Base-by-base conservation (phyloP, 495 filamentous ascomycete species). In the Mycothermus thermophilus region DNA sequence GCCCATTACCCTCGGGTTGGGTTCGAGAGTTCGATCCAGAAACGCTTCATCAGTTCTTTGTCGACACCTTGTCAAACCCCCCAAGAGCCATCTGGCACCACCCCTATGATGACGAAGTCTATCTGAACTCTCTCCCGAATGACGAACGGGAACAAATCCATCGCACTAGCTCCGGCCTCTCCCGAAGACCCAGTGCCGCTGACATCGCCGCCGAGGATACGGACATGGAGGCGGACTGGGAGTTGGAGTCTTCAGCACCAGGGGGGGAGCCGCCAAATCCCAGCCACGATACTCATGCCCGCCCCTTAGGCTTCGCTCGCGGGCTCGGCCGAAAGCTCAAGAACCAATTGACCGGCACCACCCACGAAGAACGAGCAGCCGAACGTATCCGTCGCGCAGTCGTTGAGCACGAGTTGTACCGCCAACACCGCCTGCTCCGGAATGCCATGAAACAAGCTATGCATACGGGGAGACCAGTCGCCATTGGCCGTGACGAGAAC, bases 31-130 rank as follows among this genome's bases (percentile, higher is more conserved):
- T 42, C 38, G 49, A 55, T 35, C 41, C 41, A 3, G 33, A 41
- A n/a, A 42, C 41, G 2, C 32, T 47, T 8, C 52, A 55, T 36
- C 52, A 55, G 8, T 55, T 55, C 50, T 55, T 55, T 24, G 52
- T 55, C 38, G 52, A 55, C 39, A 51, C 50, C 22, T 34, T 12
- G 11, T 25, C 43, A 15, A n/a, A 30, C 14, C 50, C 52, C 1
- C 30, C 40, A 1, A 43, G 52, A 20, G 46, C 52, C 25, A 55
- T 53, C 37, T 55, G 52, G 52, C 38, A 44, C 26, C 52, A 52
- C 40, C 52, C 52, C 3, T 44, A 51, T 42, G 52, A 55, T 34
- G 52, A 55, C 34, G 46, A 47, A 0, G 7, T 4, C 10, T 55
- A 34, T 30, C 38, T 55, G 15, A 7, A 16, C 32, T 35, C 43